Evolutionary conservation across 495 filamentous ascomycete species (phyloP).

Genomic region (Xylaria venustula): DNA sequence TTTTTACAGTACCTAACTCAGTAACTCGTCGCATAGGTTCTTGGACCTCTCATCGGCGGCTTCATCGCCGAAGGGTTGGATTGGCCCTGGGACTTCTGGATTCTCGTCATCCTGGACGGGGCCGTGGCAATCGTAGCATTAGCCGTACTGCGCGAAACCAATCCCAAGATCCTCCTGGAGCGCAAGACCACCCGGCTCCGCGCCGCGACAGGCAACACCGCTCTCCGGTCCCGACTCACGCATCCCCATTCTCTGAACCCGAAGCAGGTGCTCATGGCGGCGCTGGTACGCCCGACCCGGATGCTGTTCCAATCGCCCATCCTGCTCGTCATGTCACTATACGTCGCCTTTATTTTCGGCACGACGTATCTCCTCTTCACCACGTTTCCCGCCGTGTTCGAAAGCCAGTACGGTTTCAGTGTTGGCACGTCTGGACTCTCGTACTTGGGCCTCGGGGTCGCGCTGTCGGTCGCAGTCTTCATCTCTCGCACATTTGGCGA

Average conservation of each 20-base stretch:
- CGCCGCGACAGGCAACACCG: conserved; percentile 32
- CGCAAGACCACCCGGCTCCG: conserved; percentile 47
- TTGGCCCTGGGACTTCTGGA: conserved; percentile 65
- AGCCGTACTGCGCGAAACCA: conserved; percentile 55
- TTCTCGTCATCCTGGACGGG: conserved; percentile 51
- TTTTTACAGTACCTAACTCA: conserved; percentile 30
- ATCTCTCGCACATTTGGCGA: too few species aligned
- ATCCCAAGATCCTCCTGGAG: conserved; percentile 50
- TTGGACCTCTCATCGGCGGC: conserved; percentile 54
- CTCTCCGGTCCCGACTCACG: conserved; percentile 40
- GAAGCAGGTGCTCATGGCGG: conserved; percentile 31
- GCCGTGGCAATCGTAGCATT: conserved; percentile 41
- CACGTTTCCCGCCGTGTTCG: conserved; percentile 63
- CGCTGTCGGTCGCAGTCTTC: too few species aligned
- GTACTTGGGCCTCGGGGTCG: conserved; percentile 48
- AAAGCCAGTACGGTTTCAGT: conserved; percentile 48
- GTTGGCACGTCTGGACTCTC: conserved; percentile 38
- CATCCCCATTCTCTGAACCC: conserved; percentile 14
- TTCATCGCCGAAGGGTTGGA: conserved; percentile 53
- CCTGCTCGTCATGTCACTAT: conserved; percentile 65
- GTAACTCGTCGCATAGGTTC: conserved; percentile 38
- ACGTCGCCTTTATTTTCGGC: conserved; percentile 74
- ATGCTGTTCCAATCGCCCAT: conserved; percentile 62
- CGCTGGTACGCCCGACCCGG: conserved; percentile 55
- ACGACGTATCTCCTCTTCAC: conserved; percentile 77